phyloP scores from a whole-genome alignment of 495 filamentous ascomycete genomes.

The Recurvomyces mirabilis region DNA sequence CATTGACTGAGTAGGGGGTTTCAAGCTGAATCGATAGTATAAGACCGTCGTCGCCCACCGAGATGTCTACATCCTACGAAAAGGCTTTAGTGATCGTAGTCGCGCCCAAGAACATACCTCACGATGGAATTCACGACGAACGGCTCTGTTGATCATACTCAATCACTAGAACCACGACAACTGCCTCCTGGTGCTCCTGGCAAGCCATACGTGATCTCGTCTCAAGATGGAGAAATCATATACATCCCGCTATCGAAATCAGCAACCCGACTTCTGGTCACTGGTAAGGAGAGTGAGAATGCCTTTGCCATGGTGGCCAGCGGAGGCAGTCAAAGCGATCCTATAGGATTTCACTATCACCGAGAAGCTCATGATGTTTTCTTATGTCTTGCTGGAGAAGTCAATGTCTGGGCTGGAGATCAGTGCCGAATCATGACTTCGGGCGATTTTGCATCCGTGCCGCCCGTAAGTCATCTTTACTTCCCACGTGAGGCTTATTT shows the following conservation, averaged over 20 bases:
- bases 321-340: constrained; percentile 5
- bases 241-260: constrained; percentile 13
- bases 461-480: constrained; percentile 6
- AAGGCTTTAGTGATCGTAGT: too few species aligned
- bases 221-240: constrained; percentile 11
- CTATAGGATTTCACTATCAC: constrained; percentile 16
- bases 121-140: too few species aligned
- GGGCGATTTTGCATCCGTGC: constrained; percentile 16
- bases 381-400: constrained; percentile 5
- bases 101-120: too few species aligned
- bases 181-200: constrained; percentile 7
- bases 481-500: background rate
- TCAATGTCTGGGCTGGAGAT: constrained; percentile 17
- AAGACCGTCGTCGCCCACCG: too few species aligned
- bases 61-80: too few species aligned
- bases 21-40: too few species aligned
- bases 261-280: constrained; percentile 9
- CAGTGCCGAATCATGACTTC: constrained; percentile 9
- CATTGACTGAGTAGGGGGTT: too few species aligned
- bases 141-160: background rate
- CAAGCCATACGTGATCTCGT: constrained; percentile 6
- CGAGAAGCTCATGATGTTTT: constrained; percentile 16
- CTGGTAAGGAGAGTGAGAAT: constrained; percentile 13
- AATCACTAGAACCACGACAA: background rate
- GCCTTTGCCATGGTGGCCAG: constrained; percentile 10